A percentile compares a stretch with the other conserved stretches of the same genome.
These are phyloP conservation scores for Arabidopsis suecica DNA, from an alignment of 345 rosid genomes.

Conservation along the genomic window DNA sequence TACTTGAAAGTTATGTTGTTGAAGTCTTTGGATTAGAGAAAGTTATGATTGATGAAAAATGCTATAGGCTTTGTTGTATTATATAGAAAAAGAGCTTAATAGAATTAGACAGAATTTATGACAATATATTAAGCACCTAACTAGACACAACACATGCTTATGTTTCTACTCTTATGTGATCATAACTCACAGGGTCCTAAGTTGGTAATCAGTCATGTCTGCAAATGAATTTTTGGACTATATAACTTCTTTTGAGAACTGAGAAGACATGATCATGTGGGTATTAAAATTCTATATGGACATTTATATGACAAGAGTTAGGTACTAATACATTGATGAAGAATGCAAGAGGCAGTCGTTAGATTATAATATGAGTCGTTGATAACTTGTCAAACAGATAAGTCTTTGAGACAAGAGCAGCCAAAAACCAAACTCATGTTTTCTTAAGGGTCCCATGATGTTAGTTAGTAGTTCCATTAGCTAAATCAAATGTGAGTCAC, in stretches of 20 bases:
- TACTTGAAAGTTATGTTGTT: neutral
- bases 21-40: neutral
- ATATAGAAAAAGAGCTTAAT: constrained; percentile 13
- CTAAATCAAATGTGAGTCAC: constrained; percentile 1
- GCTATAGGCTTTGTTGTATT: constrained; percentile 1
- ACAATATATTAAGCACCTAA: neutral
- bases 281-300: neutral
- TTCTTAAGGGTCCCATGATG: neutral
- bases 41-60: constrained; percentile 22
- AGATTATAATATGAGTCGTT: neutral
- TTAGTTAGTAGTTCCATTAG: neutral
- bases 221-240: neutral
- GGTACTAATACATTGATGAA: constrained; percentile 2
- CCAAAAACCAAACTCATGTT: constrained; percentile 2
- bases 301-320: constrained; percentile 15
- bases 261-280: constrained; percentile 14
- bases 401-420: neutral
- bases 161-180: constrained; percentile 15
- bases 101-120: neutral
- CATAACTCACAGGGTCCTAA: neutral
- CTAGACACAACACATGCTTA: constrained; percentile 25
- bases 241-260: neutral
- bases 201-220: constrained; percentile 10
- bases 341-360: neutral
- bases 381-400: neutral